Evolutionary conservation across 1,284 basidiomycete genomes (phyloP).

Genomic region (Apiotrichum domesticum): DNA sequence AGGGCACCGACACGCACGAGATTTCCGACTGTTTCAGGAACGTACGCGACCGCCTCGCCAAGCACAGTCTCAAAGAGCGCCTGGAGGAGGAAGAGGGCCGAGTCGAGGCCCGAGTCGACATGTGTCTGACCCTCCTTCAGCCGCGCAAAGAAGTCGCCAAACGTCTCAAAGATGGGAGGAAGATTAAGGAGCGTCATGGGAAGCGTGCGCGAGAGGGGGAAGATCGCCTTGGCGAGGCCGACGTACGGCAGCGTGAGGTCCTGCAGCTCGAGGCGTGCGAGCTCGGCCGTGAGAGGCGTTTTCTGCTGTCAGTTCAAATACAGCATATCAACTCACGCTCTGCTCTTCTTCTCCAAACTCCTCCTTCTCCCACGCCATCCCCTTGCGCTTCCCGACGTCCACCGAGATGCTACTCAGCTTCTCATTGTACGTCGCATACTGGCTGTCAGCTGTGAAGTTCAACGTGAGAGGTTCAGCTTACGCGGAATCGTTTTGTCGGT

Average conservation of each 20-base stretch:
- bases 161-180: slow-evolving; percentile 52
- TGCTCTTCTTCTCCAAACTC: slow-evolving; percentile 39
- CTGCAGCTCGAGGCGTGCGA: slow-evolving; percentile 50
- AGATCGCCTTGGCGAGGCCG: slow-evolving; percentile 58
- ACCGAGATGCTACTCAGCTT: slow-evolving; percentile 42
- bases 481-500: slow-evolving; percentile 41
- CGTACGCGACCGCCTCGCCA: slow-evolving; percentile 30
- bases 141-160: slow-evolving; percentile 52
- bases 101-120: slow-evolving; percentile 40
- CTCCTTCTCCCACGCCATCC: slow-evolving; percentile 42
- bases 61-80: slow-evolving; percentile 49
- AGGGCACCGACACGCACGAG: slow-evolving; percentile 36
- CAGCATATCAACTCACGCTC: slow-evolving; percentile 20
- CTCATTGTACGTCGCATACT: slow-evolving; percentile 44
- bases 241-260: slow-evolving; percentile 73
- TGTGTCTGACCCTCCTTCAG: slow-evolving; percentile 30
- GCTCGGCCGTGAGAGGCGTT: slow-evolving; percentile 42
- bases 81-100: slow-evolving; percentile 38
- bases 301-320: slow-evolving; percentile 19
- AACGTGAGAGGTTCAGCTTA: slow-evolving; percentile 12
- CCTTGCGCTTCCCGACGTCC: slow-evolving; percentile 40
- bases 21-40: slow-evolving; percentile 26
- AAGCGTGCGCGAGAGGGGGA: slow-evolving; percentile 65
- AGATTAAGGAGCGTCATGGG: slow-evolving; percentile 76
- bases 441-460: not conserved